A percentile compares a stretch with the other conserved stretches of the same genome.
Evolutionary conservation across 2,329 filamentous ascomycete species (phyloP).

Genomic region (Ophiostoma sp.): DNA sequence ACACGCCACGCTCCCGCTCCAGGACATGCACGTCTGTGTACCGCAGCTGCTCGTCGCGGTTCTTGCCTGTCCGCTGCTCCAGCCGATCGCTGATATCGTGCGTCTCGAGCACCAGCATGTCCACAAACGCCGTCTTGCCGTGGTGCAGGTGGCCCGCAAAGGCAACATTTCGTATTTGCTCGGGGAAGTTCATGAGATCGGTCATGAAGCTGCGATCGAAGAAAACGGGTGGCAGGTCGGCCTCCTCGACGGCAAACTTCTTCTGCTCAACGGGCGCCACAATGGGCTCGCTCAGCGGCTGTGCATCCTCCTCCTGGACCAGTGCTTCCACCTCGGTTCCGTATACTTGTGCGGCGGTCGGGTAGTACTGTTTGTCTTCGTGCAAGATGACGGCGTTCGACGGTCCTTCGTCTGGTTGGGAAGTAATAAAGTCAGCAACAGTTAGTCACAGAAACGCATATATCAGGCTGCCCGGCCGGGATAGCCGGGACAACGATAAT

Average conservation of each 20-base stretch:
- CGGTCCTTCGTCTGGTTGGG: conserved; percentile 68
- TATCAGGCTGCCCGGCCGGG: neutral
- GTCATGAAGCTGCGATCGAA: conserved; percentile 92
- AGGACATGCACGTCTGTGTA: conserved; percentile 92
- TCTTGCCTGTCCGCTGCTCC: conserved; percentile 77
- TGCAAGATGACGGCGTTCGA: conserved; percentile 97
- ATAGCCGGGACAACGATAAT: neutral
- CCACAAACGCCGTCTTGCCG: conserved; percentile 97
- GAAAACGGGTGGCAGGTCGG: conserved; percentile 82
- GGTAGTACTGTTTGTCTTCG: conserved; percentile 99
- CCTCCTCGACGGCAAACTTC: conserved; percentile 93
- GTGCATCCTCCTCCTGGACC: conserved; percentile 95
- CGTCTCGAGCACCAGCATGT: conserved; percentile 95
- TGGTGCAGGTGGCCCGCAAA: conserved; percentile 93
- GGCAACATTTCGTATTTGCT: conserved; percentile 90
- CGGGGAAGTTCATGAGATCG: conserved; percentile 92
- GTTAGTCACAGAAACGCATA: neutral
- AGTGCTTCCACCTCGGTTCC: conserved; percentile 91
- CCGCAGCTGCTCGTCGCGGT: conserved; percentile 82
- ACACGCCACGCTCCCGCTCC: conserved; percentile 85
- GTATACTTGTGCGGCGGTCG: conserved; percentile 94
- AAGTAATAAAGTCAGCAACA: neutral
- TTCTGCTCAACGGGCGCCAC: conserved; percentile 91
- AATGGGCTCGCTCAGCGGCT: conserved; percentile 88
- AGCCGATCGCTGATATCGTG: conserved; percentile 80